Conservation (phyloP, 257 asterid species). For the Euphrasia confusa region DNA sequence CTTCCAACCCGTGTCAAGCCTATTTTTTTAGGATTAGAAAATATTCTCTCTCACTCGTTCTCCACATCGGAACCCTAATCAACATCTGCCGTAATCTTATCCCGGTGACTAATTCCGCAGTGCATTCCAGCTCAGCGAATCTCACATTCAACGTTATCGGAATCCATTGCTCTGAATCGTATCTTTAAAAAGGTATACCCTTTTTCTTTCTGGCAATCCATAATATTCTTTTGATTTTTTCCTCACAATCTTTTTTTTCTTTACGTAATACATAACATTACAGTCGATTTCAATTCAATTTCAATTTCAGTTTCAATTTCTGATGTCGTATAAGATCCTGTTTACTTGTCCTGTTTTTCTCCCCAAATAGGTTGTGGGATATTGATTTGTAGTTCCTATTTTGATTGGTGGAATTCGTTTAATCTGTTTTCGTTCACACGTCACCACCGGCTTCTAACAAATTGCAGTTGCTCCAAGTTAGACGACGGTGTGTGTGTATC, state of each 20-base stretch:
- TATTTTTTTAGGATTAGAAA: no score
- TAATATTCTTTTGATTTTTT: not conserved
- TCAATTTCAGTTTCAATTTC: not conserved
- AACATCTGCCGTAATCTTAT: no score
- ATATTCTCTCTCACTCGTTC: no score
- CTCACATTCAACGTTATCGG: not conserved
- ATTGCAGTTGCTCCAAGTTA: constrained; percentile 7
- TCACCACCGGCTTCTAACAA: not conserved
- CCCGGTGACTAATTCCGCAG: no score
- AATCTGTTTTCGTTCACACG: constrained; percentile 1
- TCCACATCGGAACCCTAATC: no score
- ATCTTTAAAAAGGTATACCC: constrained; percentile 18
- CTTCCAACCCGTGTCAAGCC: no score
- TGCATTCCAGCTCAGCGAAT: not conserved
- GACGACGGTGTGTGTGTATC: no score
- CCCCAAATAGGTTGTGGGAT: not conserved
- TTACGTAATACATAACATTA: no score
- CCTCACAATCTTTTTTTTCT: not conserved
- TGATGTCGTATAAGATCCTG: constrained; percentile 8
- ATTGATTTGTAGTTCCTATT: not conserved
- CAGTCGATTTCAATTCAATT: not conserved
- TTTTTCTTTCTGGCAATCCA: constrained; percentile 3
- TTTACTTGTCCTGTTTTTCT: not conserved
- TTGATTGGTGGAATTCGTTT: not conserved
- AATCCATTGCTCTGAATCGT: constrained; percentile 15